phyloP scores from a whole-genome alignment of 192 early-diverging fungal genomes.

The Globomyces pollinis-pini region DNA sequence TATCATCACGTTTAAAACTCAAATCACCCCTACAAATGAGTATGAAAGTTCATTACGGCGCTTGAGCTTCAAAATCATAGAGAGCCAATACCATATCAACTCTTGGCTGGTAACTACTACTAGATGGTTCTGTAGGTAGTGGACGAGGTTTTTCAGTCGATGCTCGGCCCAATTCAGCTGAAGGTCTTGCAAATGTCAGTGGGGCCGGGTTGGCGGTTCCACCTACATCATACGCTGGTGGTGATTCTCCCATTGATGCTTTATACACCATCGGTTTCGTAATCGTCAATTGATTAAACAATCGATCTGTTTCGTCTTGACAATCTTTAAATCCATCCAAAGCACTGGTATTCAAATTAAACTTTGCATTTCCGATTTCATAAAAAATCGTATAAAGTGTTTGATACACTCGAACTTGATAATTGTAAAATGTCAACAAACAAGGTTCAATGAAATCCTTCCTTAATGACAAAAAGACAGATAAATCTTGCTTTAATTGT shows the following conservation, averaged over 20 bases:
- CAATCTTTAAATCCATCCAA: constrained; percentile 12
- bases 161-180: neutral
- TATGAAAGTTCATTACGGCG: too few species aligned
- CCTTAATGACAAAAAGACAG: constrained; percentile 65
- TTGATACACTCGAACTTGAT: constrained; percentile 72
- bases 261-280: constrained; percentile 8
- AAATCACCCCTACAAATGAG: too few species aligned
- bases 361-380: neutral
- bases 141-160: too few species aligned
- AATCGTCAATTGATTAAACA: constrained; percentile 11
- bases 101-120: neutral
- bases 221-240: too few species aligned
- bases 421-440: constrained; percentile 73
- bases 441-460: constrained; percentile 79
- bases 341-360: constrained; percentile 13
- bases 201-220: too few species aligned
- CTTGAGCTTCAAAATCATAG: constrained; percentile 78
- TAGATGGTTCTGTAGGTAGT: constrained; percentile 3
- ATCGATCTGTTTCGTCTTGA: constrained; percentile 7
- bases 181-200: too few species aligned
- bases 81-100: constrained; percentile 55
- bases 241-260: too few species aligned
- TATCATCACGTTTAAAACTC: constrained; percentile 75
- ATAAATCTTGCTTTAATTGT: constrained; percentile 71
- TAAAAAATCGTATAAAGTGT: constrained; percentile 37